Conservation (phyloP, 164 flowering plant species). For the Kingdonia uniflora region DNA sequence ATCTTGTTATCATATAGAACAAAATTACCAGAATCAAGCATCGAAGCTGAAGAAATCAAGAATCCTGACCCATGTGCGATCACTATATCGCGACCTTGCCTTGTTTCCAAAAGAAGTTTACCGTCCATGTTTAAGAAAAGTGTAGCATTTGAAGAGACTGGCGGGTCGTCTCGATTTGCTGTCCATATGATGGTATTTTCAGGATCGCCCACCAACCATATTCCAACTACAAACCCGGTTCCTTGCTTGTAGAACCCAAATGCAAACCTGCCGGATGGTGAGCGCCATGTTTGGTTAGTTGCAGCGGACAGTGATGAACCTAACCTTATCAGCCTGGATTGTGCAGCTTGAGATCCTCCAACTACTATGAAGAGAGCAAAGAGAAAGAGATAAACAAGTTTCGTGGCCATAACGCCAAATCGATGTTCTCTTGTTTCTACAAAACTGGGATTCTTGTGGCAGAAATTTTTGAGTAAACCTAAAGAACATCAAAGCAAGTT, state of each 20-base stretch:
- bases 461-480: too few relatives aligned
- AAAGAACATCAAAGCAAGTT: too few relatives aligned
- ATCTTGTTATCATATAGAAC: conserved; percentile 12
- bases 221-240: conserved; percentile 20
- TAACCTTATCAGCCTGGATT: too few relatives aligned
- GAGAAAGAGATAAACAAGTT: too few relatives aligned
- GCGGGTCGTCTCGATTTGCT: conserved; percentile 19
- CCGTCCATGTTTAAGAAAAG: conserved; percentile 21
- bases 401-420: too few relatives aligned
- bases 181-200: conserved; percentile 26
- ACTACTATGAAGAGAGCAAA: too few relatives aligned
- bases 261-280: conserved; percentile 24
- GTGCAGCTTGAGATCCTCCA: too few relatives aligned
- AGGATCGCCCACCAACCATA: conserved; percentile 13
- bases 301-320: conserved; percentile 11
- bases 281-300: conserved; percentile 20
- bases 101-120: conserved; percentile 9
- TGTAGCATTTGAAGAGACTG: conserved; percentile 12
- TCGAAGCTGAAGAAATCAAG: conserved; percentile 11
- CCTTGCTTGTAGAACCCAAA: conserved; percentile 27
- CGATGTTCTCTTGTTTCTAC: too few relatives aligned
- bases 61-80: too few relatives aligned
- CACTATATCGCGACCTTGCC: not conserved
- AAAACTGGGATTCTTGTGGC: too few relatives aligned
- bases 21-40: conserved; percentile 17